Conservation (phyloP, 345 rosid species). For the Aethionema arabicum region DNA sequence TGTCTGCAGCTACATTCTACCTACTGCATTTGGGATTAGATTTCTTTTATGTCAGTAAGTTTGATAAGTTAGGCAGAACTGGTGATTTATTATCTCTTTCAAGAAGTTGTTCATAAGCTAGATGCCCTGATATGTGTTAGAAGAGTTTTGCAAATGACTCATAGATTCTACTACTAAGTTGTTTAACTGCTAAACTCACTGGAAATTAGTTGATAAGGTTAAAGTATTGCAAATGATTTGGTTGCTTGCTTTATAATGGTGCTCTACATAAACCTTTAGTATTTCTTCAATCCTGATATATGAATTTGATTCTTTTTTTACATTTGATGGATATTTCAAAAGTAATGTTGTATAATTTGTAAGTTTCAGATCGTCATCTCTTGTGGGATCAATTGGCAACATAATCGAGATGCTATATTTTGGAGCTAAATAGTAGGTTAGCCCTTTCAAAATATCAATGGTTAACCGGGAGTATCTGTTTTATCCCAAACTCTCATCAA, state of each 20-base stretch:
- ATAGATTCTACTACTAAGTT: constrained; percentile 1
- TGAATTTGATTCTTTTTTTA: constrained; percentile 8
- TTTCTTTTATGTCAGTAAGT: constrained; percentile 2
- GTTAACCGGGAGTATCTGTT: constrained; percentile 5
- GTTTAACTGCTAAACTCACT: constrained; percentile 7
- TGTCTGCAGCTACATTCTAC: constrained; percentile 15
- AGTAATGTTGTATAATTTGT: neutral
- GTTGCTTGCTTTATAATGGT: constrained; percentile 8
- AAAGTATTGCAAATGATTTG: constrained; percentile 12
- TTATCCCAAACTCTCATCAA: constrained; percentile 5
- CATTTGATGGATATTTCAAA: neutral
- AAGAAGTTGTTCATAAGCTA: neutral
- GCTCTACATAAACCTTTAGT: neutral
- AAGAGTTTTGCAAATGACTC: neutral
- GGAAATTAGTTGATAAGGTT: neutral
- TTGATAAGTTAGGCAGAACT: neutral
- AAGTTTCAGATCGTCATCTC: constrained; percentile 13
- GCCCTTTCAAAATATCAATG: constrained; percentile 1
- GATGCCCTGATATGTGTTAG: neutral
- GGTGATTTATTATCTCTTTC: neutral
- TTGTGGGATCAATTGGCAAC: constrained; percentile 11
- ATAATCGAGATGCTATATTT: constrained; percentile 8
- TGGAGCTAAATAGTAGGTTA: constrained; percentile 8
- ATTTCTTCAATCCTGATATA: constrained; percentile 1
- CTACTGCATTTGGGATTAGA: neutral